phyloP scores from a whole-genome alignment of 805 yeast species.

The Nakazawaea siamensis region DNA sequence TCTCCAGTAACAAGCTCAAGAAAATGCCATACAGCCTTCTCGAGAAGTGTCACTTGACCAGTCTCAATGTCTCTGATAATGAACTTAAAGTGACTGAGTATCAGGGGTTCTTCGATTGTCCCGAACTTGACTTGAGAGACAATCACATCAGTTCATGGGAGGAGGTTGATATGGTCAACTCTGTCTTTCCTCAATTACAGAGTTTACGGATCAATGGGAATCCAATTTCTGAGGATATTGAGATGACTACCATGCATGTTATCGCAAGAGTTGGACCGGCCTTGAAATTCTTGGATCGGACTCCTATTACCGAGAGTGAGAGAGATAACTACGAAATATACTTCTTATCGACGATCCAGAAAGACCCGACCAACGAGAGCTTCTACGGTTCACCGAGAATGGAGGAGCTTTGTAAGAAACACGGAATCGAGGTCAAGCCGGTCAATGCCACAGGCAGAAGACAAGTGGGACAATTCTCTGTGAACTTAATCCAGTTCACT shows the following conservation, averaged over 20 bases:
- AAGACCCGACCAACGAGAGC: no score
- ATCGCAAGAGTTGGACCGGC: constrained; percentile 16
- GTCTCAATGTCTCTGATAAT: constrained; percentile 15
- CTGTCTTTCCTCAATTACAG: constrained; percentile 30
- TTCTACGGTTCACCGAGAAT: neutral
- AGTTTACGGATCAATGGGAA: constrained; percentile 44
- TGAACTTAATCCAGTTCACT: no score
- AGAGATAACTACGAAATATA: constrained; percentile 62
- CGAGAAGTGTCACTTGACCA: neutral
- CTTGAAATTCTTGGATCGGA: constrained; percentile 49
- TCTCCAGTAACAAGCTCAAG: neutral
- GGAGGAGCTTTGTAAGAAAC: neutral
- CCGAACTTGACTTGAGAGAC: constrained; percentile 39
- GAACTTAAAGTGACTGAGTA: neutral
- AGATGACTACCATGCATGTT: constrained; percentile 16
- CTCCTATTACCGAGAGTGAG: constrained; percentile 34
- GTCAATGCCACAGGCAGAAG: no score
- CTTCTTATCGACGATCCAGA: constrained; percentile 44
- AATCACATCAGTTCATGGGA: constrained; percentile 42
- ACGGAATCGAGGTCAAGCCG: no score
- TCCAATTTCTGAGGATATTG: constrained; percentile 28
- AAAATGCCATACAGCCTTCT: neutral
- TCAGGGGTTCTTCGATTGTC: neutral
- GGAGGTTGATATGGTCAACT: constrained; percentile 34
- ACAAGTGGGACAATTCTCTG: no score